Evolutionary conservation across 2,329 filamentous ascomycete genomes (phyloP).

Genomic region (Neonectria coccinea): DNA sequence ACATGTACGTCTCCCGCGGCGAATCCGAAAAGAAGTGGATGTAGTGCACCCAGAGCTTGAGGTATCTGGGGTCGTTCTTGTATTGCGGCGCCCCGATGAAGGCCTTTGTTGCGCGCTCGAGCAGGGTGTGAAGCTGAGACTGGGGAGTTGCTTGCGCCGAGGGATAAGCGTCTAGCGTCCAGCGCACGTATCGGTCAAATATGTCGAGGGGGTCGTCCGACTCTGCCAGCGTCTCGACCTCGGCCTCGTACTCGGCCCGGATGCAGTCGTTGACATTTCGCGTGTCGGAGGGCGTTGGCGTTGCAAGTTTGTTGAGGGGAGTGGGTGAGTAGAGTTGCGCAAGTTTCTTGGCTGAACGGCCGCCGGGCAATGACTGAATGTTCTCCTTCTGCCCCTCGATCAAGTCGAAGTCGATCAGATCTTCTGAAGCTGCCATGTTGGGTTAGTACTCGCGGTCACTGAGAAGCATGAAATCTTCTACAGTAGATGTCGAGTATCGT

Average conservation of each 20-base stretch:
- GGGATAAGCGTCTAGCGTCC: slow-evolving; percentile 95
- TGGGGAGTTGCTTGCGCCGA: slow-evolving; percentile 91
- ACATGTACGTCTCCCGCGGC: slow-evolving; percentile 93
- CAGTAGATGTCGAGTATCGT: slow-evolving; percentile 20
- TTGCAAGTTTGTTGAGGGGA: slow-evolving; percentile 66
- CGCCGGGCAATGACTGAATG: slow-evolving; percentile 91
- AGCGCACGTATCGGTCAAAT: slow-evolving; percentile 96
- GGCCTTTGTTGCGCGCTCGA: slow-evolving; percentile 92
- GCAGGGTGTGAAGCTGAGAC: slow-evolving; percentile 87
- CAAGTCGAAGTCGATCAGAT: slow-evolving; percentile 83
- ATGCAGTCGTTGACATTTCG: slow-evolving; percentile 82
- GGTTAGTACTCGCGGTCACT: slow-evolving; percentile 39
- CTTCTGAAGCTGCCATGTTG: slow-evolving; percentile 62
- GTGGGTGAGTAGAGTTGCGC: slow-evolving; percentile 82
- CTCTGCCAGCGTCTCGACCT: slow-evolving; percentile 82
- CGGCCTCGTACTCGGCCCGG: slow-evolving; percentile 86
- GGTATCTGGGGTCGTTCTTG: slow-evolving; percentile 93
- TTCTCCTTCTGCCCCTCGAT: slow-evolving; percentile 99
- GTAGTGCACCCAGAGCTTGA: slow-evolving; percentile 94
- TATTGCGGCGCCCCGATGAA: slow-evolving; percentile 90
- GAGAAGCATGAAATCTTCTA: slow-evolving; percentile 17
- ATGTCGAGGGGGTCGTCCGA: slow-evolving; percentile 95
- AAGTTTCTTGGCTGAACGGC: slow-evolving; percentile 87
- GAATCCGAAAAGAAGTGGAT: slow-evolving; percentile 92
- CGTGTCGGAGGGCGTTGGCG: slow-evolving; percentile 77